A percentile compares a stretch with the other conserved stretches of the same genome.
Conservation (phyloP, 2,329 filamentous ascomycete genomes). For the Colletotrichum orchidophilum region DNA sequence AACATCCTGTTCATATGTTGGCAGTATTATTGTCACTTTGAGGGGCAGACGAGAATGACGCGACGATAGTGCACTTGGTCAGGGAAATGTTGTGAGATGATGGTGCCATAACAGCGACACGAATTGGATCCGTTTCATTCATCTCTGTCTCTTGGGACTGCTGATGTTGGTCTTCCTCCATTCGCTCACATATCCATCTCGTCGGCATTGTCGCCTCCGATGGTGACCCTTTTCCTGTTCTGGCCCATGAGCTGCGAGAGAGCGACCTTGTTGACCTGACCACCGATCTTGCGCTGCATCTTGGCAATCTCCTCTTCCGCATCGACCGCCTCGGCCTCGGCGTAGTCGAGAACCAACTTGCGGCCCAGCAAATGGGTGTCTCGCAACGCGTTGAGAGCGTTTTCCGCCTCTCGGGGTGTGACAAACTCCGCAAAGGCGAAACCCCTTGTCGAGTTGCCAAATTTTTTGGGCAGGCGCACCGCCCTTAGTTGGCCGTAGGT, state of each 20-base stretch:
- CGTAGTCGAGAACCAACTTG: conserved; percentile 90
- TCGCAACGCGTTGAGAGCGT: conserved; percentile 88
- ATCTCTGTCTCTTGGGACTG: background rate
- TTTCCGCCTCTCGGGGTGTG: conserved; percentile 87
- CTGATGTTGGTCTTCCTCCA: background rate
- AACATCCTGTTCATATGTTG: background rate
- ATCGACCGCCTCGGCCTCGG: conserved; percentile 86
- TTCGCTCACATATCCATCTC: conserved; percentile 44
- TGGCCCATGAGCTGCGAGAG: conserved; percentile 86
- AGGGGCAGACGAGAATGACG: background rate
- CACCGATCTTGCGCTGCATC: conserved; percentile 95
- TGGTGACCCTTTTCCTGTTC: conserved; percentile 88
- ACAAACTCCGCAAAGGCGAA: conserved; percentile 98
- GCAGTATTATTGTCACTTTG: background rate
- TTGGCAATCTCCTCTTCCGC: conserved; percentile 95
- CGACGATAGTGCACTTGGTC: background rate
- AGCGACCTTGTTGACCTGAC: conserved; percentile 89
- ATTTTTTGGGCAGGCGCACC: conserved; percentile 94
- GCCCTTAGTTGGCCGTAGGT: conserved; percentile 93
- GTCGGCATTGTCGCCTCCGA: conserved; percentile 72
- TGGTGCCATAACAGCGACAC: conserved; percentile 4
- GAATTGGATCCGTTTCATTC: background rate
- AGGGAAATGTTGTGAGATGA: background rate
- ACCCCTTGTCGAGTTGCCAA: conserved; percentile 86
- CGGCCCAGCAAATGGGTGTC: conserved; percentile 94